Evolutionary conservation across 1,284 basidiomycete genomes (phyloP).

Genomic region (Cryptococcus sp.): DNA sequence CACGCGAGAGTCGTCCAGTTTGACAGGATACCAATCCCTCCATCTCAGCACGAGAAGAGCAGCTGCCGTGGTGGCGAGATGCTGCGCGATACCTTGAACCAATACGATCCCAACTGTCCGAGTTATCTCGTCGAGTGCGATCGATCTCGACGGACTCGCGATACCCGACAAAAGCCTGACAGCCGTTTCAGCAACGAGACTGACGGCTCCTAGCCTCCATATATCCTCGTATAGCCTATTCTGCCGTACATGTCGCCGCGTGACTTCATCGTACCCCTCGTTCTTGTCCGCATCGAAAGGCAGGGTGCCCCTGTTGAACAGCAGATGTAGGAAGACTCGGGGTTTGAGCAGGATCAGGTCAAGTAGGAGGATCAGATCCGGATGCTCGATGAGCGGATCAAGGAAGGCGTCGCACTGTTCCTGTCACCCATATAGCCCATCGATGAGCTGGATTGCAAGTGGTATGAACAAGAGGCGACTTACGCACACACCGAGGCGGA

Average conservation of each 20-base stretch:
- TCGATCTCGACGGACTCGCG: not conserved
- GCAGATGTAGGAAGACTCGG: slow-evolving; percentile 80
- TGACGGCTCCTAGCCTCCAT: slow-evolving; percentile 18
- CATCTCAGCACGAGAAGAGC: slow-evolving; percentile 27
- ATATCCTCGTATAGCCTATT: slow-evolving; percentile 10
- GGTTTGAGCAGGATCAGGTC: slow-evolving; percentile 86
- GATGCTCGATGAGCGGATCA: slow-evolving; percentile 89
- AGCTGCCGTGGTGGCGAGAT: slow-evolving; percentile 30
- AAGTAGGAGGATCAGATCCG: slow-evolving; percentile 71
- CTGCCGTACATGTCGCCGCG: not conserved
- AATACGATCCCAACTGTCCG: slow-evolving; percentile 7
- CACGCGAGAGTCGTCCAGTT: not conserved
- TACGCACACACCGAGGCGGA: slow-evolving; percentile 77
- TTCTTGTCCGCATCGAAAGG: slow-evolving; percentile 51
- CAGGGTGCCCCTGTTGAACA: slow-evolving; percentile 79
- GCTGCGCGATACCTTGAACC: slow-evolving; percentile 40
- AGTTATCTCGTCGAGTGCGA: not conserved
- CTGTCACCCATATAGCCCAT: slow-evolving; percentile 48
- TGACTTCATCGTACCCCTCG: not conserved
- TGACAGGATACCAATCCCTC: slow-evolving; percentile 32
- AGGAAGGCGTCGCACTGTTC: slow-evolving; percentile 69
- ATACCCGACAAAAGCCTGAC: slow-evolving; percentile 15
- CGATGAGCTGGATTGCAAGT: not conserved
- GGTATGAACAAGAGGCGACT: slow-evolving; percentile 26
- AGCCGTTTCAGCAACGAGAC: slow-evolving; percentile 33